Base-by-base conservation (phyloP, 371 early-diverging fungal species). In the Lichtheimia ornata region DNA sequence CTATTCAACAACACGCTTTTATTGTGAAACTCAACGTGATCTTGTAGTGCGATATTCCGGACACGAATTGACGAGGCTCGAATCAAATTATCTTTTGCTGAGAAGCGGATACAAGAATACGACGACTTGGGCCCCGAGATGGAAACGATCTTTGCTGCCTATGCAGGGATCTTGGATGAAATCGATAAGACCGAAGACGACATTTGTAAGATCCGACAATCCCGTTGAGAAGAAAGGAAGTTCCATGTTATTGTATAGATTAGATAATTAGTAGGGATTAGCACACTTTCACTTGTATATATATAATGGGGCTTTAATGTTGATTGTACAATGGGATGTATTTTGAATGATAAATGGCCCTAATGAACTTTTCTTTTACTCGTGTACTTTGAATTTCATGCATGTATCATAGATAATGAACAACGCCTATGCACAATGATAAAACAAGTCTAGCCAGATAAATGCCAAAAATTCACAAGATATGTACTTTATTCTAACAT, bases 101-200 rank as follows among this genome's bases (percentile, higher is more conserved):
- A 65, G 20, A 60, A 61, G 14, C 50, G 50, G 24, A 20, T 65
- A 6, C 30, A 57, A 20, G 53, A 35, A 3, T 65, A 65, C 9
- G 44, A 61, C 18, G 53, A 56, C 17, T 20, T 65, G 49, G 66
- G 66, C 11, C 56, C 61, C 13, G 66, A 65, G 30, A 61, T 64
- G 30, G 66, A 61, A 25, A 65, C 66, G n/a, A 20, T 65, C 24
- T 56, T 50, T 7, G 25, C 20, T 18, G 61, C 66, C 6, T 65
- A 65, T 49, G 50, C 42, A 22, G 41, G 42, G 7, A 22, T 65
- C 20, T 51, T 65, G 13, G 53, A 61, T 20, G 61, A 65, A 18
- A 65, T 65, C 11, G 41, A 61, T 18, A 52, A 50, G 7, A 65
- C 66, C 0, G 56, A 65, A 40, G 66, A 65, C 41, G 66, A 65